Evolutionary conservation across 108 stramenopile species (phyloP), one percentile per base, ranked within the genome.

Genomic region (Nitzschia sp.): DNA sequence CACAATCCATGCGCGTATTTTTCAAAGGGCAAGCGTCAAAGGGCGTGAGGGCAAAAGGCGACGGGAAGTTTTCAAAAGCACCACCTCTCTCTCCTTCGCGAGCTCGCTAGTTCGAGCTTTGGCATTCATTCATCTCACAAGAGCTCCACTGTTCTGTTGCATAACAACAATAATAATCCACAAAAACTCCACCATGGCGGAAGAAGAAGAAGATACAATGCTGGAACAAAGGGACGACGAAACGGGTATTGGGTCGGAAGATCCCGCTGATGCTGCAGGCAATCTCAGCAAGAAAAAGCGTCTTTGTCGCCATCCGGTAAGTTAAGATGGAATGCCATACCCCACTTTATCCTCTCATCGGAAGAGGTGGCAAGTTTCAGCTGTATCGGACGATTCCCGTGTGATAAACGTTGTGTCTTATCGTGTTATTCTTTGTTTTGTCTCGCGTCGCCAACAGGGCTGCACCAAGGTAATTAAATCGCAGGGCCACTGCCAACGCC

Each of bases 401-500:
- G 38, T 42, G 15, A 8, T 42, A 42, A 8, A 11, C 15, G 8
- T 8, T 8, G 38, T 23, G 24, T 46, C 3, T 62, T 21, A 45
- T 59, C 21, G 15, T 1, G 30, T 59, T 29, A 29, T 62, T 62
- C 61, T 25, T 25, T 62, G 6, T 3, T 23, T 66, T 19, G 3
- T 27, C 26, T n/a, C n/a, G n/a, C 5, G 2, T 18, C 26, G 38
- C 1, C 3, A 26, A 18, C 21, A 62, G 61, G 82, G 82, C 26
- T 90, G 89, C 58, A 71, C 71, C 46, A 81, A 66, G 21, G 76
- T 75, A 0, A 83, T 90, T 62, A 87, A 87, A 58, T 75, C 77
- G 29, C 84, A 85, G 64, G 86, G 86, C 2, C 82, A 79, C 26
- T 90, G 89, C 64, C 86, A 87, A 76, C 80, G 75, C 19, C 89